phyloP scores from a whole-genome alignment of 768 basidiomycete genomes.

The Mycena sanguinolenta region DNA sequence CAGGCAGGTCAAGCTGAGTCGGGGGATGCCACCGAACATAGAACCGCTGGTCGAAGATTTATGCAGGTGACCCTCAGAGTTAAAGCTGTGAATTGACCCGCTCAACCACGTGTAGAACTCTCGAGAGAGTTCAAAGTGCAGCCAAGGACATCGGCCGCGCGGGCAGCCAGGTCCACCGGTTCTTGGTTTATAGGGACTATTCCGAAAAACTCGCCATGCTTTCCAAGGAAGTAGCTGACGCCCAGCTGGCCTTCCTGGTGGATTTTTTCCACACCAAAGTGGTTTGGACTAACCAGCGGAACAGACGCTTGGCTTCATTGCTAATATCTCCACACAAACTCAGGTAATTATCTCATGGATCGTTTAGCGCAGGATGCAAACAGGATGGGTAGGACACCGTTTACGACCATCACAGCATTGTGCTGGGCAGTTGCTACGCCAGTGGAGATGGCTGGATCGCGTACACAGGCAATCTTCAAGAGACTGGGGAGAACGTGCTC shows the following conservation, averaged over 20 bases:
- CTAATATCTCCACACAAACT: background rate
- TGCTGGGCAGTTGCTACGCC: background rate
- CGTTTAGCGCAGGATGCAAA: background rate
- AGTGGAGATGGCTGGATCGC: constrained; percentile 20
- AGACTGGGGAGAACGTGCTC: constrained; percentile 4
- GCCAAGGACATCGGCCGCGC: constrained; percentile 7
- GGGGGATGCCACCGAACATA: constrained; percentile 7
- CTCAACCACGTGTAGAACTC: constrained; percentile 9
- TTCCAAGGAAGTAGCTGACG: background rate
- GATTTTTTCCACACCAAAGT: background rate
- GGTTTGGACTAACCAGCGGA: background rate
- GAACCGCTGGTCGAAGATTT: constrained; percentile 9
- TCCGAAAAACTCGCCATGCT: background rate
- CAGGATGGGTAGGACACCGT: constrained; percentile 6
- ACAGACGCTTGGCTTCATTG: constrained; percentile 14
- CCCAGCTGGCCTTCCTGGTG: constrained; percentile 10
- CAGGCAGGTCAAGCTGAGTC: background rate
- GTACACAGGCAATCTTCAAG: constrained; percentile 5
- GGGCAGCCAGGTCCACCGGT: background rate
- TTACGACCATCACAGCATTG: constrained; percentile 11
- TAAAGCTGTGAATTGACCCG: background rate
- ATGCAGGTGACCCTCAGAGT: background rate
- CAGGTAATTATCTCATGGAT: background rate
- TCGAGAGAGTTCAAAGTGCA: constrained; percentile 5
- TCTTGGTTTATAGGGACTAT: constrained; percentile 5